phyloP scores from a whole-genome alignment of 257 asterid genomes.

The Anisodus tanguticus region DNA sequence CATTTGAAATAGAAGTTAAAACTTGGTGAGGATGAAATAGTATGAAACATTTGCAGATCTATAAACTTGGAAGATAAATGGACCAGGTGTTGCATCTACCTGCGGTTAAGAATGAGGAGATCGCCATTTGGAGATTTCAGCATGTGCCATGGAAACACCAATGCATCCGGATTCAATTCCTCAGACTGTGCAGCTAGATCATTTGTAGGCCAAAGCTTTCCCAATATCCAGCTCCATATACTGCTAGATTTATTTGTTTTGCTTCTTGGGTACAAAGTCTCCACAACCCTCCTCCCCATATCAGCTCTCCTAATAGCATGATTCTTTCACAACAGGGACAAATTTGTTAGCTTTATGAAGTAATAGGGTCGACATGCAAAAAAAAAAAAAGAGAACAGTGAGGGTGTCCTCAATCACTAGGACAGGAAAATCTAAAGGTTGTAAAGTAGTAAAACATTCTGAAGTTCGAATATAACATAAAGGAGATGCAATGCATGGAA shows the following conservation, averaged over 20 bases:
- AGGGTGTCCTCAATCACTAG: constrained; percentile 10
- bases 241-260: constrained; percentile 45
- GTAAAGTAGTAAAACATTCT: neutral
- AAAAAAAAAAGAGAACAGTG: neutral
- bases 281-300: constrained; percentile 73
- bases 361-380: neutral
- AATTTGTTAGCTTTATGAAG: constrained; percentile 33
- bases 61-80: neutral
- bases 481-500: constrained; percentile 23
- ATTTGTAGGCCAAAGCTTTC: constrained; percentile 57
- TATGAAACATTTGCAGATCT: neutral
- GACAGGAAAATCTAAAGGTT: neutral
- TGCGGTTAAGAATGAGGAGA: constrained; percentile 66
- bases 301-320: constrained; percentile 95
- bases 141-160: constrained; percentile 93
- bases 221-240: constrained; percentile 72
- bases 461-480: neutral
- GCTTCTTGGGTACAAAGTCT: constrained; percentile 67
- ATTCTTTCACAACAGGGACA: constrained; percentile 57
- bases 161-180: constrained; percentile 54
- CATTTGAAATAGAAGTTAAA: neutral
- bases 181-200: constrained; percentile 46
- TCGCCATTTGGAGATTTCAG: constrained; percentile 58
- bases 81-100: constrained; percentile 49
- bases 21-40: neutral